Evolutionary conservation across 768 basidiomycete genomes (phyloP), one percentile per base, ranked within the genome.

Genomic region (Tylopilus intermedius): DNA sequence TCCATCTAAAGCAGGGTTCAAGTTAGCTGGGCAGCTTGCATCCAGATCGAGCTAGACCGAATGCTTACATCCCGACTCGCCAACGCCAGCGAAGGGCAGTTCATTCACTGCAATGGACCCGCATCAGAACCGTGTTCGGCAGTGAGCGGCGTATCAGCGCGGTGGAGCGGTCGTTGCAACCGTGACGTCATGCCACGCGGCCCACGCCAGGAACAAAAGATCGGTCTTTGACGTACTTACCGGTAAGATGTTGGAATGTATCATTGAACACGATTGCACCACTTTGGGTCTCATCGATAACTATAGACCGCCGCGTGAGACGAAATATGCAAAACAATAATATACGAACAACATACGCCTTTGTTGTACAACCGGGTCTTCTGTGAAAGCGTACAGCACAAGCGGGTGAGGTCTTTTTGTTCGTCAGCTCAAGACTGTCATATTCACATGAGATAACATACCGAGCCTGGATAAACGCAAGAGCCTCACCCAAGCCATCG

Each of bases 311-410:
- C 30, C 4, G 15, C 39, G 18, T 63, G 46, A 55, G 43, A 38
- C 49, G 14, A 7, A n/a, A 6, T 11, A 21, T 15, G 14, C 30
- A 18, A 47, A 47, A 11, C 3, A 42, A 13, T 15, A 38, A 46
- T 0, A 35, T 14, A 7, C 35, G 33, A 22, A 3, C 21, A 10
- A 63, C 73, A 32, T 39, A 79, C 79, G 61, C 37, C 63, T 69
- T 9, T 68, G 57, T 52, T 79, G 80, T 0, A 65, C 56, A 5
- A 65, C 63, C 0, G 72, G 66, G 41, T 76, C 69, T 14, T 81
- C 75, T 0, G 80, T 82, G 64, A 88, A 90, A 1, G 72, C 74
- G 57, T 89, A 88, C 22, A 88, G 39, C 3, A 80, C 80, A 5
- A 89, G 73, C 2, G 88, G 80, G 51, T 79, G 74, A 35, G 78